A percentile compares a stretch with the other conserved stretches of the same genome.
These are phyloP conservation scores for Bolboschoenoplectus hybrid DNA, from an alignment of 202 grass and related monocot species.

Conservation along the genomic window DNA sequence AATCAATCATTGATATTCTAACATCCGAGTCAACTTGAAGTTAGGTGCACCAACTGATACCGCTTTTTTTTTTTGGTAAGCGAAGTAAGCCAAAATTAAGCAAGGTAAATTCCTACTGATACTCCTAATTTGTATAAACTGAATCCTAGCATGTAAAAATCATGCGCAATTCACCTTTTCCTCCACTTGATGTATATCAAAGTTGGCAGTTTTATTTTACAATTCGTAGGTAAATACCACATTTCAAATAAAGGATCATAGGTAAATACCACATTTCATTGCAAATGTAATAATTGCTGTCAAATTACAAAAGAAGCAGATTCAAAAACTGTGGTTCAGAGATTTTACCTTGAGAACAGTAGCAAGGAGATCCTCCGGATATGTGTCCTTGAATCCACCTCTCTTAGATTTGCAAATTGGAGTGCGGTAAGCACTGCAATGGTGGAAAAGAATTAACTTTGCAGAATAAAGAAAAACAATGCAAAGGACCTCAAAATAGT, in stretches of 20 bases:
- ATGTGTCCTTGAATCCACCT: conserved; percentile 91
- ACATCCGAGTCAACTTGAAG: neutral
- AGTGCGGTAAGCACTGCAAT: conserved; percentile 78
- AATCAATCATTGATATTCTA: neutral
- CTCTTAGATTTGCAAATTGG: conserved; percentile 94
- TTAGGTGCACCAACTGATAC: neutral
- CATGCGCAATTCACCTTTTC: neutral
- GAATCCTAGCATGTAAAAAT: neutral
- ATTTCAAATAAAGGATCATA: conserved; percentile 16
- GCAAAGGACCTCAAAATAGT: neutral
- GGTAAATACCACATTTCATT: neutral
- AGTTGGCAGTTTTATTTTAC: neutral
- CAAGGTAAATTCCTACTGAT: neutral
- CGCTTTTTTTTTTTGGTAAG: neutral
- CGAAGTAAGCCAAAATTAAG: neutral
- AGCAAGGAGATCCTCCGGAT: conserved; percentile 87
- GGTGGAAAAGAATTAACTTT: conserved; percentile 20
- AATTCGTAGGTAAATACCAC: neutral
- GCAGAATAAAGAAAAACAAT: neutral
- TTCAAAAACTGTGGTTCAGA: neutral
- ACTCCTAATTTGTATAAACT: neutral
- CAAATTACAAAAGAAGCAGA: conserved; percentile 25
- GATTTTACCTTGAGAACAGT: conserved; percentile 78
- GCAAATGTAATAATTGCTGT: neutral
- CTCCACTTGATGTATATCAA: neutral